Evolutionary conservation across 768 basidiomycete genomes (phyloP).

Genomic region (Russula abietina): DNA sequence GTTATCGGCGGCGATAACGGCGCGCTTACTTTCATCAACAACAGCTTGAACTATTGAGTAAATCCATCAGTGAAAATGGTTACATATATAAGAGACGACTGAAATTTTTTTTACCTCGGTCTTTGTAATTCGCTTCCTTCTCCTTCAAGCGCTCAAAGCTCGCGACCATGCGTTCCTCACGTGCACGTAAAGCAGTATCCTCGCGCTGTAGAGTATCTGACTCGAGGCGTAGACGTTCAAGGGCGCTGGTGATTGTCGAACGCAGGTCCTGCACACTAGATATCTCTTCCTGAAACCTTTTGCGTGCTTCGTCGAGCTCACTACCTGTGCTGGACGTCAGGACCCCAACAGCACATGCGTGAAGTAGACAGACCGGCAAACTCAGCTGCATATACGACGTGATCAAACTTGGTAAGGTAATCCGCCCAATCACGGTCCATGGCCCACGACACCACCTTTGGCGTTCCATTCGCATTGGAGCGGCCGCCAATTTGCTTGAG

Average conservation of each 20-base stretch:
- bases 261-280: constrained; percentile 52
- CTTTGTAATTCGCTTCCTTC: constrained; percentile 38
- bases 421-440: constrained; percentile 57
- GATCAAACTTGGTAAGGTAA: constrained; percentile 46
- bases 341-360: neutral
- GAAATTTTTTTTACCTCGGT: constrained; percentile 33
- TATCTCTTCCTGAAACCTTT: constrained; percentile 57
- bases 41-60: constrained; percentile 34
- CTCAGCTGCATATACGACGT: constrained; percentile 38
- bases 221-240: constrained; percentile 37
- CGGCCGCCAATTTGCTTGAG: constrained; percentile 43
- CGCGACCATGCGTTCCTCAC: constrained; percentile 37
- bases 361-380: constrained; percentile 33
- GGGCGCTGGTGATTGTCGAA: constrained; percentile 42
- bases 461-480: constrained; percentile 44
- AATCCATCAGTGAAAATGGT: neutral
- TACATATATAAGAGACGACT: neutral
- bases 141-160: constrained; percentile 38
- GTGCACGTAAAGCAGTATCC: constrained; percentile 37
- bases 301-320: constrained; percentile 54
- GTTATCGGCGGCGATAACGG: constrained; percentile 40
- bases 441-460: constrained; percentile 72
- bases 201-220: constrained; percentile 39
- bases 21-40: constrained; percentile 42
- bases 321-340: constrained; percentile 36